These are phyloP conservation scores for Miscanthus lutarioriparius DNA, from an alignment of 176 grass and related monocot species.

Conservation along the genomic window DNA sequence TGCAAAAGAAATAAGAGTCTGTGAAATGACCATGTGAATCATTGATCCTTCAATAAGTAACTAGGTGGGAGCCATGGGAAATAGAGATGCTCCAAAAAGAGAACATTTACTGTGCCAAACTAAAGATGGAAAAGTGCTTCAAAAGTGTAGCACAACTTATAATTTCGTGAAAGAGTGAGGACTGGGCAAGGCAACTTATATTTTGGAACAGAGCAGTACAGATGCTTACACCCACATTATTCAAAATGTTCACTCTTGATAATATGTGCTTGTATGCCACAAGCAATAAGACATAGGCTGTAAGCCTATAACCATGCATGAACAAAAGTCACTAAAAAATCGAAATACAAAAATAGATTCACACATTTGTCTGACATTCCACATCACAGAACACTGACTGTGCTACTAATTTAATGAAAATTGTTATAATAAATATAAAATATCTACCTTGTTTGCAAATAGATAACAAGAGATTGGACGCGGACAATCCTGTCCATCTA, in stretches of 20 bases:
- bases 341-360: not conserved
- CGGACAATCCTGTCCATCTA: constrained; percentile 55
- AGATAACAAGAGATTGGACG: constrained; percentile 40
- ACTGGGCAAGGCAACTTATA: not conserved
- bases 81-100: not conserved
- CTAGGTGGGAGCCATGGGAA: not conserved
- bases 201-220: not conserved
- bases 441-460: constrained; percentile 53
- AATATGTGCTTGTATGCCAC: not conserved
- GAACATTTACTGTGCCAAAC: not conserved
- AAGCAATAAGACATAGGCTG: constrained; percentile 5
- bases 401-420: constrained; percentile 23
- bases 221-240: not conserved
- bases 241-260: not conserved
- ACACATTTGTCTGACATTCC: not conserved
- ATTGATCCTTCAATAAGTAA: not conserved
- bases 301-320: not conserved
- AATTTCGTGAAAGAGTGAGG: not conserved
- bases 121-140: not conserved
- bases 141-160: not conserved
- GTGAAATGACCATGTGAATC: not conserved
- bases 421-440: not conserved
- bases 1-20: not conserved
- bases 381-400: not conserved
- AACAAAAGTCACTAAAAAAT: not conserved